Conservation (phyloP, 2,329 filamentous ascomycete genomes). For the Rhexocercosporidium sp. region DNA sequence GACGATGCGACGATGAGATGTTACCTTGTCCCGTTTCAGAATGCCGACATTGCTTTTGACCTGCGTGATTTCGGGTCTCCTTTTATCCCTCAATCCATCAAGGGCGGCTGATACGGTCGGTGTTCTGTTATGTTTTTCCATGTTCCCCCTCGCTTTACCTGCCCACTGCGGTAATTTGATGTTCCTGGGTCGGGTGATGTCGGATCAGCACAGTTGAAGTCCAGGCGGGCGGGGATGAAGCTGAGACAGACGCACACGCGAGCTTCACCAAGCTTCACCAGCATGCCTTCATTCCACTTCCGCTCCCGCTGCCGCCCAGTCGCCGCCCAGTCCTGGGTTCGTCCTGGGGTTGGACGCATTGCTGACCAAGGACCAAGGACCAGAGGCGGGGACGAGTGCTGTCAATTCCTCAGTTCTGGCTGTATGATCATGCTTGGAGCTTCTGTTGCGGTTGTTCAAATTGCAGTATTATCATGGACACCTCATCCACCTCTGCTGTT, state of each 20-base stretch:
- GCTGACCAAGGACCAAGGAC: background rate
- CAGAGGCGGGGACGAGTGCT: background rate
- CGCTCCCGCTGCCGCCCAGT: background rate
- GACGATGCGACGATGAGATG: no score
- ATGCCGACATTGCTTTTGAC: background rate
- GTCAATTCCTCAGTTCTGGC: background rate
- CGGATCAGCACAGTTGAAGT: background rate
- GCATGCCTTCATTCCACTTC: no score
- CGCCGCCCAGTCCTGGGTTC: slow-evolving; percentile 1
- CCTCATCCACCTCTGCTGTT: background rate
- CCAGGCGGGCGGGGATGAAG: background rate
- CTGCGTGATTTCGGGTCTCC: background rate
- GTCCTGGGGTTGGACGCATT: background rate
- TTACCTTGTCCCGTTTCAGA: background rate
- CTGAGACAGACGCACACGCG: slow-evolving; percentile 1
- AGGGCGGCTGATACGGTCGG: no score
- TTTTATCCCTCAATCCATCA: background rate
- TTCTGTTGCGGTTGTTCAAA: background rate
- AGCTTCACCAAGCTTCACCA: background rate
- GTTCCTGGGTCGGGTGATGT: background rate
- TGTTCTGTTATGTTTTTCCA: background rate
- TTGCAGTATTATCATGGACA: no score
- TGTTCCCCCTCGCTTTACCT: slow-evolving; percentile 1
- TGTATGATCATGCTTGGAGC: background rate
- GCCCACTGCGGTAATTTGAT: slow-evolving; percentile 5